These are phyloP conservation scores for Neurospora hispaniola DNA, from an alignment of 495 filamentous ascomycete species.

Conservation along the genomic window DNA sequence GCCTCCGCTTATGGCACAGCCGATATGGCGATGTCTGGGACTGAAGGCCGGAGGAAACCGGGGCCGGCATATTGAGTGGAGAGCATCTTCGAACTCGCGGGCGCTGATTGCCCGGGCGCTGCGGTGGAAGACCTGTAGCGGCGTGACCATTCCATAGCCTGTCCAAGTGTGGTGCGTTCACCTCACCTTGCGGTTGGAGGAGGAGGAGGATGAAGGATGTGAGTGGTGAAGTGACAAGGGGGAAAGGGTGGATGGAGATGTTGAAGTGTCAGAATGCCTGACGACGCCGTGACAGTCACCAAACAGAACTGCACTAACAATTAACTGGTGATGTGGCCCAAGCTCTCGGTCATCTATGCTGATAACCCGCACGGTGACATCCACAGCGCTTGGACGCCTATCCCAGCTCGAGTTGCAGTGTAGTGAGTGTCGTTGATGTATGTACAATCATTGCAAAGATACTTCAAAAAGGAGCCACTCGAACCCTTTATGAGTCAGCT, in stretches of 20 bases:
- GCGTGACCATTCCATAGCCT: slow-evolving; percentile 34
- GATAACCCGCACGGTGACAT: neutral
- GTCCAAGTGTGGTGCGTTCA: neutral
- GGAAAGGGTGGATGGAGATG: neutral
- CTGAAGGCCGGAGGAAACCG: slow-evolving; percentile 24
- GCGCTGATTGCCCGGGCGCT: slow-evolving; percentile 36
- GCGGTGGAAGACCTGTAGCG: slow-evolving; percentile 29
- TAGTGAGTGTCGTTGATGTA: neutral
- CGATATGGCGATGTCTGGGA: slow-evolving; percentile 18
- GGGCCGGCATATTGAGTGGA: slow-evolving; percentile 40
- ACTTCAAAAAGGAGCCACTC: neutral
- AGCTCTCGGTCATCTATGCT: neutral
- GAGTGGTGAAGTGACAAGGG: neutral
- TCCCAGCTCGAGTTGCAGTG: neutral
- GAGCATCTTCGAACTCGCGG: slow-evolving; percentile 41
- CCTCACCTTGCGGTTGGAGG: neutral
- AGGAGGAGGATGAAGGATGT: neutral
- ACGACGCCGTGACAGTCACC: neutral
- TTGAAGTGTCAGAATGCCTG: neutral
- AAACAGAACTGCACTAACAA: neutral
- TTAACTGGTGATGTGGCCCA: neutral
- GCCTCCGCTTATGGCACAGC: slow-evolving; percentile 74
- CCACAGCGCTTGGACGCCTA: neutral
- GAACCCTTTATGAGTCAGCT: neutral
- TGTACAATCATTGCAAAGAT: neutral